These are phyloP conservation scores for Claviceps sp. DNA, from an alignment of 2,329 filamentous ascomycete species.

Conservation along the genomic window DNA sequence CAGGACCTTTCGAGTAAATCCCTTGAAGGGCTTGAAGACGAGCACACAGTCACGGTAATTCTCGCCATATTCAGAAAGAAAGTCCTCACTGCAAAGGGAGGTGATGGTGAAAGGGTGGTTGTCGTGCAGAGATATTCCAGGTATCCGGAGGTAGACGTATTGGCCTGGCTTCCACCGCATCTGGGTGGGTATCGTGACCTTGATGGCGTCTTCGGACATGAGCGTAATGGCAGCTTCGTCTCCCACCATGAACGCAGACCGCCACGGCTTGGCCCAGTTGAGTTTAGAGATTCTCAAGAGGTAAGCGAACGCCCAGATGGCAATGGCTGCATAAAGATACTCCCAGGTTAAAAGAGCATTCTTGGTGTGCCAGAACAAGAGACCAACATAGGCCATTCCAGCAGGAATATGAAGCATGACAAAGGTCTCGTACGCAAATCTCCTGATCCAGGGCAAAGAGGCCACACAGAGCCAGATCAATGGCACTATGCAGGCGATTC, in stretches of 20 bases:
- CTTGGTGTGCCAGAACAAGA: conserved; percentile 92
- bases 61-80: conserved; percentile 82
- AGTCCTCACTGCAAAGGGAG: conserved; percentile 83
- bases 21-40: conserved; percentile 82
- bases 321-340: conserved; percentile 72
- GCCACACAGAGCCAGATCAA: conserved; percentile 72
- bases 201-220: conserved; percentile 87
- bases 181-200: conserved; percentile 85
- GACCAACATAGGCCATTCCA: conserved; percentile 63
- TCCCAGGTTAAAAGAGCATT: conserved; percentile 85
- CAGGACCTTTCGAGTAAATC: conserved; percentile 79
- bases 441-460: conserved; percentile 66
- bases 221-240: conserved; percentile 84
- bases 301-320: conserved; percentile 67
- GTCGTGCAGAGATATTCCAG: conserved; percentile 76
- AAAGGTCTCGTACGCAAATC: conserved; percentile 75
- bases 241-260: conserved; percentile 69
- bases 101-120: conserved; percentile 95
- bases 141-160: conserved; percentile 90
- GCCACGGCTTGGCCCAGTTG: conserved; percentile 77
- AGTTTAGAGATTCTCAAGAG: conserved; percentile 65
- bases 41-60: conserved; percentile 78
- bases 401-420: conserved; percentile 71
- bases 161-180: conserved; percentile 89
- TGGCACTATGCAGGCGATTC: conserved; percentile 68